A percentile compares a stretch with the other conserved stretches of the same genome.
Conservation (phyloP, 2,329 filamentous ascomycete genomes). For the Nemania bipapillata region DNA sequence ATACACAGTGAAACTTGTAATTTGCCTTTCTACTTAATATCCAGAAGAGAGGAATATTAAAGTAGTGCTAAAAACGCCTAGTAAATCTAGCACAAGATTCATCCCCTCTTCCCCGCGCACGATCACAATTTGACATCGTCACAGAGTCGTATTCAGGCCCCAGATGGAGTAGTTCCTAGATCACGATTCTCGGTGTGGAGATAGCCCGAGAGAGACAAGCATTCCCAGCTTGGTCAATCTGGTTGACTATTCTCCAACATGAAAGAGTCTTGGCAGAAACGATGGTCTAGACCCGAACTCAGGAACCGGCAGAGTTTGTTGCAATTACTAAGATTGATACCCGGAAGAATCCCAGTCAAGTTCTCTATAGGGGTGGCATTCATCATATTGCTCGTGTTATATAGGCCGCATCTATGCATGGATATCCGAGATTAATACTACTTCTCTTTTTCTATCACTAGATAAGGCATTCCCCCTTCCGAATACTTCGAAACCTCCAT, state of each 20-base stretch:
- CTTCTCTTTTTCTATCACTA: too few relatives aligned
- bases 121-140: background rate
- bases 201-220: constrained; percentile 11
- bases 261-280: background rate
- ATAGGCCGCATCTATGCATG: too few relatives aligned
- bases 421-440: too few relatives aligned
- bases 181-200: constrained; percentile 9
- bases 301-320: background rate
- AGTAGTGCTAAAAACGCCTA: background rate
- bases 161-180: constrained; percentile 1
- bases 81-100: background rate
- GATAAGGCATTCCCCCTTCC: too few relatives aligned
- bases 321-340: too few relatives aligned
- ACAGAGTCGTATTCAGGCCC: constrained; percentile 14
- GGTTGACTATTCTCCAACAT: background rate
- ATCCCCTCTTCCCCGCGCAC: constrained; percentile 1
- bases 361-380: too few relatives aligned
- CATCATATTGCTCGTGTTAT: too few relatives aligned
- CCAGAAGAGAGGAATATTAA: background rate
- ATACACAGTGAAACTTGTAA: background rate
- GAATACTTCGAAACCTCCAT: too few relatives aligned
- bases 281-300: background rate
- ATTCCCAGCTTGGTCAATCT: background rate
- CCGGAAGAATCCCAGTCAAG: background rate
- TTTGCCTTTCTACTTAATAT: background rate